phyloP scores from a whole-genome alignment of 768 basidiomycete species.

The Mycena pura region DNA sequence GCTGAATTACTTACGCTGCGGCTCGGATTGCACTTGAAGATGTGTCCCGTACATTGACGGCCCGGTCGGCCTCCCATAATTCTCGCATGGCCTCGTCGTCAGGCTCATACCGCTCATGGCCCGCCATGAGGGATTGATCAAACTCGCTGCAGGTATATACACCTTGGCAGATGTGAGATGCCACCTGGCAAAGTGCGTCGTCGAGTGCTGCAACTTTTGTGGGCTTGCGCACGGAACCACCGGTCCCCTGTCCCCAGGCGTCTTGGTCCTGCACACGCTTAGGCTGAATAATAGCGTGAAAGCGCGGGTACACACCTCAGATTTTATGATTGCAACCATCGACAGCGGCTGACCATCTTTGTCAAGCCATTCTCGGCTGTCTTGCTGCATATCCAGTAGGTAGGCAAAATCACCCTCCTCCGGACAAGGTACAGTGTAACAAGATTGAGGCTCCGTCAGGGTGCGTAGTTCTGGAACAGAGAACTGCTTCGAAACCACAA shows the following conservation, averaged over 20 bases:
- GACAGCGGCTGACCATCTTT: neutral
- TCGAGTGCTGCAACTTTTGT: slow-evolving; percentile 14
- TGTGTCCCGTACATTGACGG: no score
- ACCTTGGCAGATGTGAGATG: slow-evolving; percentile 14
- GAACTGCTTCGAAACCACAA: neutral
- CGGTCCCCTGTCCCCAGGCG: slow-evolving; percentile 15
- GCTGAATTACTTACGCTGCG: no score
- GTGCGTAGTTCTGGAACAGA: neutral
- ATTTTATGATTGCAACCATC: neutral
- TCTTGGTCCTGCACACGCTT: slow-evolving; percentile 11
- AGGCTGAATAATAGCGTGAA: neutral
- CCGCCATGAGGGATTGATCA: no score
- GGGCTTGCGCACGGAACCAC: neutral
- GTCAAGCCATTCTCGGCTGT: neutral
- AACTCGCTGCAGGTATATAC: no score
- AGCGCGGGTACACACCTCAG: neutral
- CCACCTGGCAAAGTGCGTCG: slow-evolving; percentile 6
- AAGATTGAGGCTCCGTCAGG: neutral
- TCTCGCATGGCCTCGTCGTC: no score
- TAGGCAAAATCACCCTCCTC: neutral
- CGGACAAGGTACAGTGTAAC: neutral
- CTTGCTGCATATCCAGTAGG: neutral
- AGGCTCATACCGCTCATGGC: no score
- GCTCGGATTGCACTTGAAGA: no score
- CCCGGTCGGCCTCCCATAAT: no score